A percentile compares a stretch with the other conserved stretches of the same genome.
phyloP scores from a whole-genome alignment of 2,329 filamentous ascomycete species.

The Trichoderma sp. region DNA sequence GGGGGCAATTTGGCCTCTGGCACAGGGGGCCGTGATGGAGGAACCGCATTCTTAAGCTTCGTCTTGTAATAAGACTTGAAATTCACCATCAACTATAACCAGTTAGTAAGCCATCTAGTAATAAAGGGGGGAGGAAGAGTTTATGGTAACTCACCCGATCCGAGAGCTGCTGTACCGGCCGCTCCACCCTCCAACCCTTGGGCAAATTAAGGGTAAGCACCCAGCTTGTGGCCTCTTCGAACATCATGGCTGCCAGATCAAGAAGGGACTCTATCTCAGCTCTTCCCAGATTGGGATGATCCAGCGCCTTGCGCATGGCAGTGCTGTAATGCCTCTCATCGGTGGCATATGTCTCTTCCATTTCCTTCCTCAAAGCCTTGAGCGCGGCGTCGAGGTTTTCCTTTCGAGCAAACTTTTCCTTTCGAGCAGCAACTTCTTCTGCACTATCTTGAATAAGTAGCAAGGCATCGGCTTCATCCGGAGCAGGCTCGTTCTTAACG shows the following conservation, averaged over 20 bases:
- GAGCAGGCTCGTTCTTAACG: constrained; percentile 38
- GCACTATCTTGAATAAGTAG: constrained; percentile 44
- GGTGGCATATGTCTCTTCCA: constrained; percentile 41
- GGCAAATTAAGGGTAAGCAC: constrained; percentile 42
- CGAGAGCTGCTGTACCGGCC: constrained; percentile 35
- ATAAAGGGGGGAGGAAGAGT: background rate
- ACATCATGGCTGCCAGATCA: constrained; percentile 47
- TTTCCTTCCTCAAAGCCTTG: constrained; percentile 42
- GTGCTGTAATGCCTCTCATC: constrained; percentile 40
- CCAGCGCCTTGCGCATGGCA: constrained; percentile 43
- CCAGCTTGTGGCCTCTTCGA: constrained; percentile 44
- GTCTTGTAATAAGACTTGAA: constrained; percentile 41
- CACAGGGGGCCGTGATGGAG: constrained; percentile 24
- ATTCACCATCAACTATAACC: constrained; percentile 34
- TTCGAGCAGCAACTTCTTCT: constrained; percentile 54
- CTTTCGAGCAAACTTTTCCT: constrained; percentile 63
- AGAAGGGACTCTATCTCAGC: constrained; percentile 42
- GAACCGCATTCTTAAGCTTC: constrained; percentile 32
- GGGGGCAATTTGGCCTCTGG: constrained; percentile 31
- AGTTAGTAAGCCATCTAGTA: constrained; percentile 23
- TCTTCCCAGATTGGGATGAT: constrained; percentile 40
- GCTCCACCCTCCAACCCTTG: constrained; percentile 41
- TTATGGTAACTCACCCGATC: constrained; percentile 33
- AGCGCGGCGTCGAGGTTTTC: constrained; percentile 59
- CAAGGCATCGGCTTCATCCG: constrained; percentile 38